phyloP scores from a whole-genome alignment of 2,329 filamentous ascomycete species.

The Purpureocillium lavendulum region DNA sequence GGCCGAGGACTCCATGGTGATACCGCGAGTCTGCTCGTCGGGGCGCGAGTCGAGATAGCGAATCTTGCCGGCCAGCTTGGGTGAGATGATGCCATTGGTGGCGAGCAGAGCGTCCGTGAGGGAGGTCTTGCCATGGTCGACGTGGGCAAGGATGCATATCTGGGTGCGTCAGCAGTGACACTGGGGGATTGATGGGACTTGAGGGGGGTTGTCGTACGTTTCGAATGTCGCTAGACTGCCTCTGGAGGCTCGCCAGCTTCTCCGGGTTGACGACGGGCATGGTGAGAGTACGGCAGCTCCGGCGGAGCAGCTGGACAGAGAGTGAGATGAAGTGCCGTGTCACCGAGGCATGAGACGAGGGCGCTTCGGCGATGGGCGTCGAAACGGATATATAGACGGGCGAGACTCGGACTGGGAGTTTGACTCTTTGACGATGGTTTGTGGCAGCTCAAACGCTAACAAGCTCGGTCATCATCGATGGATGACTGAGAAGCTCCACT shows the following conservation, averaged over 20 bases:
- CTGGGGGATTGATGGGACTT: not conserved
- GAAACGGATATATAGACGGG: too few species aligned
- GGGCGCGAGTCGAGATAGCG: constrained; percentile 93
- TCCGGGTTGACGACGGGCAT: constrained; percentile 93
- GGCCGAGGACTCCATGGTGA: constrained; percentile 99
- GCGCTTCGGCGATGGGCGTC: too few species aligned
- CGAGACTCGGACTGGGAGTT: too few species aligned
- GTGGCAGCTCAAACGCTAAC: too few species aligned
- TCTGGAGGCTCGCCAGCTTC: constrained; percentile 83
- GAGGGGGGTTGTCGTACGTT: constrained; percentile 54
- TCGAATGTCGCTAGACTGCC: constrained; percentile 78
- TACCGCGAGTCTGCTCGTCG: constrained; percentile 90
- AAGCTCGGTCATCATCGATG: too few species aligned
- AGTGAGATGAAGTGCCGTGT: not conserved
- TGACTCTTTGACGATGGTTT: too few species aligned
- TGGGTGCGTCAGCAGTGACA: constrained; percentile 21
- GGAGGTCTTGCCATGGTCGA: constrained; percentile 98
- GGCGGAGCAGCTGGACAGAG: not conserved
- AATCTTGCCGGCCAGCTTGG: constrained; percentile 95
- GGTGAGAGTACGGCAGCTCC: not conserved
- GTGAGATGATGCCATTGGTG: constrained; percentile 98
- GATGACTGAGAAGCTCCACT: too few species aligned
- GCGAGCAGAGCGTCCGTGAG: constrained; percentile 92
- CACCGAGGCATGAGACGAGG: not conserved
- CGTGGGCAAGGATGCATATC: constrained; percentile 94